Base-by-base conservation (phyloP, 2,329 filamentous ascomycete genomes). In the Dactylella cylindrospora region DNA sequence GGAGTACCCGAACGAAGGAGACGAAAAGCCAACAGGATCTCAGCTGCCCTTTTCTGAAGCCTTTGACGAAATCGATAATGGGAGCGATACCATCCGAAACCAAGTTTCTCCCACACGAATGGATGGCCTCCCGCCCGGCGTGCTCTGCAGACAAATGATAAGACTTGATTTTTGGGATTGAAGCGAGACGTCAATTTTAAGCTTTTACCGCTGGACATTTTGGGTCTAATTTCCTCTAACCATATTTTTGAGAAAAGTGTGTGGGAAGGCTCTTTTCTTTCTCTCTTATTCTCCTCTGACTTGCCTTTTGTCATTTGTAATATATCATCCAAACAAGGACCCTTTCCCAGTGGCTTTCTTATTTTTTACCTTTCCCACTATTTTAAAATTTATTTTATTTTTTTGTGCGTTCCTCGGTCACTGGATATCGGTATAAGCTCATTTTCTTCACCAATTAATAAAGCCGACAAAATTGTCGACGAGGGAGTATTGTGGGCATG, bases 181-280 rank as follows among this genome's bases (percentile, higher is more conserved):
- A 62, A 62, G 57, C 57, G 57, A 62, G 57, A 62, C 57, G 57
- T 62, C 57, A 62, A 62, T 62, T 62, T 62, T 62, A 62, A 62
- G 57, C 57, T 54, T 62, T 61, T 59, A 33, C 44, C 31, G 57
- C 47, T 53, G 49, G 43, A 28, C 49, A 50, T 43, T 47, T 49
- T 57, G 49, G 49, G 33, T 45, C 35, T 49, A 54, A 54, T 62
- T 57, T 50, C 52, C 50, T 57, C 52, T 57, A 49, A n/a, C n/a
- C n/a, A 44, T 29, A 57, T 50, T 46, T n/a, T 45, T 35, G 41
- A 19, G 36, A 31, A 35, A 44, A 49, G 52, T 22, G 52, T 49
- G 52, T 31, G 31, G 40, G 25, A 55, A 57, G 52, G 44, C 36
- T 36, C 52, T 50, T 57, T 53, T 33, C 39, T 49, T 43, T 13